Base-by-base conservation (phyloP, 305 asterid species). In the Striga hermonthica region DNA sequence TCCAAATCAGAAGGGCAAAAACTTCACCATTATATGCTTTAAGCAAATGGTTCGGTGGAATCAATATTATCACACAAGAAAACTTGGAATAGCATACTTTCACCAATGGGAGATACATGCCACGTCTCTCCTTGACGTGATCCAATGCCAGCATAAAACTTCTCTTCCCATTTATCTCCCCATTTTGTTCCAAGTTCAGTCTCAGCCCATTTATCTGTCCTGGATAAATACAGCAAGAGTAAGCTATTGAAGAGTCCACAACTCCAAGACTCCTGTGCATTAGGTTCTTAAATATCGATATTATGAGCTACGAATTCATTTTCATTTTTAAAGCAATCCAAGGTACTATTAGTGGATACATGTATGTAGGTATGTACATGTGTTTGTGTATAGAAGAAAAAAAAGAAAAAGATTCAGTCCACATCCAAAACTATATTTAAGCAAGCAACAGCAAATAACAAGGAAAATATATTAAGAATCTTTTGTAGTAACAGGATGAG, bases 151-250 rank as follows among this genome's bases (percentile, higher is more conserved):
- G 90, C 79, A 59, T 88, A 90, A 73, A 94, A 94, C 71, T 79
- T 94, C 28, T 94, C 99, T 81, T 94, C 99, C 99, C 99, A 94
- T 74, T 94, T 94, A 78, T 94, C 99, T 72, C 99, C 99, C 99
- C 99, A 94, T 78, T 91, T 94, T 22, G 99, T 94, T 77, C 96
- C 98, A 14, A 90, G 82, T 75, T 83, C 96, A 4, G 98, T 94
- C 84, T 94, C 99, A 28, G 99, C 99, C 99, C 99, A 94, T 71
- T 94, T 94, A 69, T 94, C 99, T 71, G 99, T 94, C 99, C 99
- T 94, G 84, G 36, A 55, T 60, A 60, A 64, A 62, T 34, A 57
- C 28, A 66, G 7, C 48, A 52, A 45, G 52, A 60, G 35, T 34
- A 65, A 53, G 31, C 57, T 9, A 57, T 22, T 22, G 15, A 45